Evolutionary conservation across 2,329 filamentous ascomycete species (phyloP), one percentile per base, ranked within the genome.

Genomic region (Fusarium tupiense): DNA sequence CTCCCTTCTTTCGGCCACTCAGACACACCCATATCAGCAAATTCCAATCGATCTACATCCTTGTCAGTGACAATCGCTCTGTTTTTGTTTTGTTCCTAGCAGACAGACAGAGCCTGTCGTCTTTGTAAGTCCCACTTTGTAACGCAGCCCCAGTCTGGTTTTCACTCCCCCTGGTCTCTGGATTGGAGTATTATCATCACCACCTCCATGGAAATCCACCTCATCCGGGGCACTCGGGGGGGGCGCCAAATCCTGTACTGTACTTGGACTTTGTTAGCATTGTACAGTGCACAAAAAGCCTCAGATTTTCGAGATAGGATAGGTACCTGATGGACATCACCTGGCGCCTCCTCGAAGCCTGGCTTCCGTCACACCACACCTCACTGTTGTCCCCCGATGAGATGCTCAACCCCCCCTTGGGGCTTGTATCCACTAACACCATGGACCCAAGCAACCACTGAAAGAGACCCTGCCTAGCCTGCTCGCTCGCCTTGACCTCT

Each of bases 41-140:
- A 74, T 61, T 72, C 67, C 68, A 75, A 72, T 61, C 56, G 50
- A 60, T 47, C 52, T 33, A 43, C 44, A 35, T 46, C 68, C 53
- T 29, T 69, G 61, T 44, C 44, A 65, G 71, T 69, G 71, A 69
- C 52, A 69, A 69, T 56, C 60, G 47, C 50, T 54, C 53, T 64
- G 71, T 59, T 64, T 73, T 64, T 69, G 54, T 74, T 72, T 74
- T 74, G 71, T 52, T 71, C 43, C 40, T 66, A 37, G n/a, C 50
- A 69, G 54, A 50, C 57, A 53, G 49, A 56, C 29, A 29, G 29
- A 29, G 29, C 64, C 50, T 61, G 26, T 50, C 38, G 46, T 59
- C 41, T 37, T 37, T 38, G 71, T 72, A 54, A 74, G 72, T 74
- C 58, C 72, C 72, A 74, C 68, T 68, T 58, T 20, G 35, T 17